phyloP scores from a whole-genome alignment of 169 alveolate species.

The Plasmodium relictum region DNA sequence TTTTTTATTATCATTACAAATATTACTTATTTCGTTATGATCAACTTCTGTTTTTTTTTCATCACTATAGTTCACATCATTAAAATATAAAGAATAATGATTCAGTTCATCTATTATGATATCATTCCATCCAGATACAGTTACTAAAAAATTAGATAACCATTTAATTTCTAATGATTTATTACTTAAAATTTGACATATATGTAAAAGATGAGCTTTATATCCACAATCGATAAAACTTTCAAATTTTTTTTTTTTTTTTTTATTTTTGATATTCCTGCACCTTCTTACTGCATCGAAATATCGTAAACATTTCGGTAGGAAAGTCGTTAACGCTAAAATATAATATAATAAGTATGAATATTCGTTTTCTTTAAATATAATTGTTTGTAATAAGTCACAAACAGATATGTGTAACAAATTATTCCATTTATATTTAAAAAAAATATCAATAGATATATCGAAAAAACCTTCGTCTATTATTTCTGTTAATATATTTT shows the following conservation, averaged over 20 bases:
- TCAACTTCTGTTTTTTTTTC: conserved; percentile 36
- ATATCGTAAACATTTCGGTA: conserved; percentile 60
- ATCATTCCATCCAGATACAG: conserved; percentile 76
- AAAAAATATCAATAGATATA: conserved; percentile 71
- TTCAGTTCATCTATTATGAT: conserved; percentile 56
- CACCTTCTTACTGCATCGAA: conserved; percentile 66
- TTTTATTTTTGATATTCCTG: conserved; percentile 59
- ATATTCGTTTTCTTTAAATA: conserved; percentile 70
- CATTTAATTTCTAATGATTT: conserved; percentile 69
- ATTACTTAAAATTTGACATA: conserved; percentile 66
- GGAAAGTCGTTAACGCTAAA: conserved; percentile 54
- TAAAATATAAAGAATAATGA: conserved; percentile 64
- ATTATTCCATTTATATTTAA: conserved; percentile 70
- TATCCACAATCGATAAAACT: conserved; percentile 71
- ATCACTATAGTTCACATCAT: conserved; percentile 29
- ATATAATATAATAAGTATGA: conserved; percentile 52
- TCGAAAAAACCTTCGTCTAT: conserved; percentile 72
- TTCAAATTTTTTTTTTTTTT: conserved; percentile 66
- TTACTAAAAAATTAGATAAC: conserved; percentile 58
- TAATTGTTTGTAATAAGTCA: conserved; percentile 67
- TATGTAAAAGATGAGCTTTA: conserved; percentile 63
- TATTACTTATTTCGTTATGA: conserved; percentile 1
- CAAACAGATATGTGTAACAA: conserved; percentile 68
- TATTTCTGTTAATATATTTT: conserved; percentile 61
- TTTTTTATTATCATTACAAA: not conserved